Conservation (phyloP, 805 yeast species). For the Teunomyces panamensis region DNA sequence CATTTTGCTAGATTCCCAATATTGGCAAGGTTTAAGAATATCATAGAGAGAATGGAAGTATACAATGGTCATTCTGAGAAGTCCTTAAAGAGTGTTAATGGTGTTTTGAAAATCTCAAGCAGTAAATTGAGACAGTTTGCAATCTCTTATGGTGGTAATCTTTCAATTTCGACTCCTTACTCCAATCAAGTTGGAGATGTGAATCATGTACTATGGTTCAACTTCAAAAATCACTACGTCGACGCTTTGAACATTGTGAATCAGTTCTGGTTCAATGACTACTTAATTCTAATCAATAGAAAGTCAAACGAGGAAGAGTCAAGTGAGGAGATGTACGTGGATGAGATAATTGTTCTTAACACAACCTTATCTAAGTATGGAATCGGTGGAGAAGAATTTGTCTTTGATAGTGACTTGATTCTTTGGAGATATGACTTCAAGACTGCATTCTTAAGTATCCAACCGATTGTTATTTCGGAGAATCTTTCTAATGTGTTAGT, state of each 20-base stretch:
- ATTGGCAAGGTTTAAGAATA: constrained; percentile 26
- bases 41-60: constrained; percentile 19
- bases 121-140: constrained; percentile 24
- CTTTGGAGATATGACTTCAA: constrained; percentile 38
- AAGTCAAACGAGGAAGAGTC: constrained; percentile 14
- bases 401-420: constrained; percentile 37
- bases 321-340: constrained; percentile 16
- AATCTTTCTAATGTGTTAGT: constrained; percentile 17
- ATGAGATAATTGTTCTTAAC: constrained; percentile 37
- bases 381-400: constrained; percentile 24
- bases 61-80: constrained; percentile 16
- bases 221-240: constrained; percentile 30
- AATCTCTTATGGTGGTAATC: constrained; percentile 25
- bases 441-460: constrained; percentile 18
- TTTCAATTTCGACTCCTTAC: constrained; percentile 31
- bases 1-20: constrained; percentile 27
- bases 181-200: constrained; percentile 16
- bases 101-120: constrained; percentile 20
- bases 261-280: constrained; percentile 36
- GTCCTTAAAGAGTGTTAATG: constrained; percentile 17
- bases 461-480: constrained; percentile 10
- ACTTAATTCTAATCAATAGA: constrained; percentile 33
- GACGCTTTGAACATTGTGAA: constrained; percentile 32
- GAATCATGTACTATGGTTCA: constrained; percentile 40
- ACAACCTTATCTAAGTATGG: constrained; percentile 31